Evolutionary conservation across 768 basidiomycete genomes (phyloP), one percentile per base, ranked within the genome.

Genomic region (Leucogyrophana mollusca): DNA sequence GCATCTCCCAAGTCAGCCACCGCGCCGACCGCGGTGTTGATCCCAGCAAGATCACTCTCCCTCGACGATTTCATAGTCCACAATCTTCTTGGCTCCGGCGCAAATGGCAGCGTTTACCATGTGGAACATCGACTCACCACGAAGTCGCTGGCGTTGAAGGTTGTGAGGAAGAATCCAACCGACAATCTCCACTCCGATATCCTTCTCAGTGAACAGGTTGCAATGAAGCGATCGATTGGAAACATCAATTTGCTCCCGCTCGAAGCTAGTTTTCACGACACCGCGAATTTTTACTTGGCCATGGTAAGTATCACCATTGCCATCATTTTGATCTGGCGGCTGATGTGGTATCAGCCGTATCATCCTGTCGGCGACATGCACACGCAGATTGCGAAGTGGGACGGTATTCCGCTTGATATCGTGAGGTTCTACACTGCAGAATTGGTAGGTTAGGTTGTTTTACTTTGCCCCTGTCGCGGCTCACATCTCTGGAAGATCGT

Each of bases 401-500:
- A 9, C 20, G 6, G 24, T 7, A 35, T 52, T 18, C 48, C 51
- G 10, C 13, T 45, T 7, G 48, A 45, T 17, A 36, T 41, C 17
- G 43, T 43, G 10, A 40, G 22, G 17, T 41, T 45, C 13, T 52
- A 45, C 13, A 34, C 48, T 3, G 51, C 51, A 7, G 51, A 52
- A 13, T 38, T 52, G 18, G 51, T 52, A 11, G 32, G 43, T 34
- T 17, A 13, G 16, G 14, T 20, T 22, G 6, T 22, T 17, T 4
- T 21, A 17, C 34, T 13, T 9, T 21, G 10, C 8, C 17, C 20
- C 24, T 22, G 9, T 34, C 16, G 8, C 2, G 18, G 35, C 35
- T 51, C 14, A 51, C 33, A 5, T 24, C 17, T 23, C 20, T 35
- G 16, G 16, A 30, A 52, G 51, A 55, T 64, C 5, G 53, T 73